A percentile compares a stretch with the other conserved stretches of the same genome.
Conservation (phyloP, 345 rosid species). For the Murraya paniculata region DNA sequence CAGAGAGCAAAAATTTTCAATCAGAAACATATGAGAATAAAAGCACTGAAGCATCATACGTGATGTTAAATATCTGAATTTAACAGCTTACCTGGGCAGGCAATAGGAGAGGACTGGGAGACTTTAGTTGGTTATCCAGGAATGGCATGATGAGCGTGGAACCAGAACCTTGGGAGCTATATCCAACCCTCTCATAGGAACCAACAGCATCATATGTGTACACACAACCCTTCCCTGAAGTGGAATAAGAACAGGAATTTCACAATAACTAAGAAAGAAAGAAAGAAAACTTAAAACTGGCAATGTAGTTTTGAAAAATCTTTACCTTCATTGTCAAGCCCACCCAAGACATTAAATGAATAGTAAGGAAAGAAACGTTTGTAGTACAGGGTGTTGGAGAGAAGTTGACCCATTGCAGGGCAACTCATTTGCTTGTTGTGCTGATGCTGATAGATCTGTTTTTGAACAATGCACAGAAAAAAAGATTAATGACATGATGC, state of each 20-base stretch:
- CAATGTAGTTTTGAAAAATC: background rate
- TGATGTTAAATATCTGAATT: background rate
- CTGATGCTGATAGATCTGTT: conserved; percentile 93
- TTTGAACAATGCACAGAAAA: background rate
- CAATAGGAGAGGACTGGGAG: conserved; percentile 93
- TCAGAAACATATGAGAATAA: conserved; percentile 10
- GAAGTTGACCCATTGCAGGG: conserved; percentile 94
- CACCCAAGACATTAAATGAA: conserved; percentile 90
- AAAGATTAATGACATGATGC: background rate
- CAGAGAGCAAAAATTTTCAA: conserved; percentile 5
- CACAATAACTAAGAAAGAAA: background rate
- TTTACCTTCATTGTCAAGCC: conserved; percentile 90
- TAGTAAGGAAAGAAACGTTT: conserved; percentile 98
- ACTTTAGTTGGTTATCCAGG: conserved; percentile 92
- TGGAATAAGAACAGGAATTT: background rate
- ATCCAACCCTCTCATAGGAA: conserved; percentile 97
- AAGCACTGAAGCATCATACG: background rate
- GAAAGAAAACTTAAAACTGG: conserved; percentile 5
- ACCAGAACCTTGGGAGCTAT: conserved; percentile 94
- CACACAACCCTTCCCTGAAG: conserved; percentile 88
- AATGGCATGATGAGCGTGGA: conserved; percentile 92
- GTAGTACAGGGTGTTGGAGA: conserved; percentile 95
- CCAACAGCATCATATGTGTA: conserved; percentile 97
- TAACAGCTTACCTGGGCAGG: conserved; percentile 58
- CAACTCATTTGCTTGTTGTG: conserved; percentile 99